A percentile compares a stretch with the other conserved stretches of the same genome.
Evolutionary conservation across 441 rosid genomes (phyloP).

Genomic region (Gossypium davidsonii): DNA sequence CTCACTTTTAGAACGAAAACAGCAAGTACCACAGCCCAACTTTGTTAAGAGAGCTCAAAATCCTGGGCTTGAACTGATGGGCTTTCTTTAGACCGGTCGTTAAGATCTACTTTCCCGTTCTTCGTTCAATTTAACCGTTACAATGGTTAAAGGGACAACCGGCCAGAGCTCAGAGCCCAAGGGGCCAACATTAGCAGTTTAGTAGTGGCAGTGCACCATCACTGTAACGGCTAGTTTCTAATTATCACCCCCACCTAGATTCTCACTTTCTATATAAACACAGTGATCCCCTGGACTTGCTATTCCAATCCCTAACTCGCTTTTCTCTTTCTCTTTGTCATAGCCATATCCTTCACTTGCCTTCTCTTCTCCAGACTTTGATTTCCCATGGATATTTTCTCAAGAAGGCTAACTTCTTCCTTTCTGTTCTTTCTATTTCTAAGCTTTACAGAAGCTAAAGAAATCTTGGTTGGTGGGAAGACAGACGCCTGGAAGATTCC

Average conservation of each 20-base stretch:
- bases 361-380: background rate
- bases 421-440: slow-evolving; percentile 20
- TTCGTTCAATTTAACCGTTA: slow-evolving; percentile 8
- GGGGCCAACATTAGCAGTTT: slow-evolving; percentile 6
- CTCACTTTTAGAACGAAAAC: background rate
- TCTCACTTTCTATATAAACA: background rate
- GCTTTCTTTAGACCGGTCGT: background rate
- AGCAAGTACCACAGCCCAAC: background rate
- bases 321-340: background rate
- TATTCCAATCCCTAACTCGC: background rate
- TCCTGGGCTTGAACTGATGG: background rate
- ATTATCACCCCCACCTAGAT: background rate
- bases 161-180: background rate
- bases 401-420: slow-evolving; percentile 17
- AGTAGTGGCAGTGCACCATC: background rate
- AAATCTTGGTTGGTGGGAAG: slow-evolving; percentile 70
- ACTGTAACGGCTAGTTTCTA: slow-evolving; percentile 40
- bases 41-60: background rate
- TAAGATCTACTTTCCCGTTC: slow-evolving; percentile 6
- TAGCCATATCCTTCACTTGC: slow-evolving; percentile 8
- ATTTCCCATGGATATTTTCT: slow-evolving; percentile 22
- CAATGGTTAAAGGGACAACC: background rate
- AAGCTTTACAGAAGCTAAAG: slow-evolving; percentile 44
- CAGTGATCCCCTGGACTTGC: background rate
- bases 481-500: slow-evolving; percentile 68